phyloP scores from a whole-genome alignment of 2,329 filamentous ascomycete genomes.

The Nothophaeocryptopus gaeumannii region DNA sequence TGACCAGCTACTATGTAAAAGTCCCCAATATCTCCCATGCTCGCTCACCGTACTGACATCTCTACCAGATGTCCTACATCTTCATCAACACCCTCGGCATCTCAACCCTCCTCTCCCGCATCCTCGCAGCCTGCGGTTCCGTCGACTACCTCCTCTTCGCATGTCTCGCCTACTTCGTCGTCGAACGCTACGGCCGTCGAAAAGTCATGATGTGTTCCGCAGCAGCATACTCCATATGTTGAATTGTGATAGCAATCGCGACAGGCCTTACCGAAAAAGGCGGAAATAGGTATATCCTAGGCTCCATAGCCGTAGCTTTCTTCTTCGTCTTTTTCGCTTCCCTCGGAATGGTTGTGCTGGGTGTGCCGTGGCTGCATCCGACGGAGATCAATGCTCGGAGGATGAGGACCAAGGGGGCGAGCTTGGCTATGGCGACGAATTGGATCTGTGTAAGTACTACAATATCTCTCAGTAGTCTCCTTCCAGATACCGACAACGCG shows the following conservation, averaged over 20 bases:
- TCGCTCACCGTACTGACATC: too few relatives aligned
- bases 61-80: conserved; percentile 43
- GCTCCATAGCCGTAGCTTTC: conserved; percentile 50
- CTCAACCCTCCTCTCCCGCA: conserved; percentile 43
- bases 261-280: conserved; percentile 42
- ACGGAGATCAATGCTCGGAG: conserved; percentile 29
- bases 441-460: too few relatives aligned
- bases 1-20: too few relatives aligned
- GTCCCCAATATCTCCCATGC: too few relatives aligned
- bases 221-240: conserved; percentile 50
- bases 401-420: conserved; percentile 28
- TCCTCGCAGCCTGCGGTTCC: conserved; percentile 52
- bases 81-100: conserved; percentile 53
- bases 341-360: conserved; percentile 36
- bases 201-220: conserved; percentile 50
- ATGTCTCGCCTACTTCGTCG: conserved; percentile 46
- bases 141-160: conserved; percentile 51
- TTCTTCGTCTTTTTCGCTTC: conserved; percentile 40
- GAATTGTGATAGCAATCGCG: conserved; percentile 48
- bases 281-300: conserved; percentile 44
- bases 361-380: conserved; percentile 19
- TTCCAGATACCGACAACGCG: too few relatives aligned
- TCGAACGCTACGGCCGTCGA: conserved; percentile 50
- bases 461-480: too few relatives aligned
- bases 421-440: conserved; percentile 48